A percentile compares a stretch with the other conserved stretches of the same genome.
These are phyloP conservation scores for Onygenales sp. DNA, from an alignment of 2,329 filamentous ascomycete species.

Conservation along the genomic window DNA sequence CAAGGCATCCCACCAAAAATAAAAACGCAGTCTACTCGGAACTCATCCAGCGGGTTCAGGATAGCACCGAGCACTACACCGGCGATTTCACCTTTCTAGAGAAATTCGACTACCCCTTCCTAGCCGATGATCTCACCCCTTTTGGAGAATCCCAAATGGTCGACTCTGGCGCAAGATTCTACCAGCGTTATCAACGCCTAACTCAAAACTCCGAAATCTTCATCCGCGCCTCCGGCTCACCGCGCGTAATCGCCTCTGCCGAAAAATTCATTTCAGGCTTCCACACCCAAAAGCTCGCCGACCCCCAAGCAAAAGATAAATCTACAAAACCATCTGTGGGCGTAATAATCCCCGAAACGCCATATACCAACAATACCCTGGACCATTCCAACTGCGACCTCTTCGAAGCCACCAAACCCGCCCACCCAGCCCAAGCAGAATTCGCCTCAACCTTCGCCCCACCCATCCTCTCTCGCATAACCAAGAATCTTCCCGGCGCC, in stretches of 20 bases:
- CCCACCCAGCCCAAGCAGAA: conserved; percentile 42
- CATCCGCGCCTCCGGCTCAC: conserved; percentile 59
- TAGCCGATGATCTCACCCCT: conserved; percentile 56
- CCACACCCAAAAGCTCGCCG: conserved; percentile 43
- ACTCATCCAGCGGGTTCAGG: conserved; percentile 59
- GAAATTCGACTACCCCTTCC: conserved; percentile 61
- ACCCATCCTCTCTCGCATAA: conserved; percentile 59
- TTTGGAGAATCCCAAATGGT: conserved; percentile 63
- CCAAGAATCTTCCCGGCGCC: conserved; percentile 57
- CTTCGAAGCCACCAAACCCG: conserved; percentile 55
- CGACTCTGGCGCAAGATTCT: conserved; percentile 68
- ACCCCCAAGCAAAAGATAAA: conserved; percentile 30
- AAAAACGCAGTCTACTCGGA: conserved; percentile 57
- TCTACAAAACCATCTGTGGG: conserved; percentile 47
- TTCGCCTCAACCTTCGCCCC: conserved; percentile 59
- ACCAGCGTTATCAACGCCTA: conserved; percentile 59
- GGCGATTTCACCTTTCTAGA: conserved; percentile 60
- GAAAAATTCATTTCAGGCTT: conserved; percentile 68
- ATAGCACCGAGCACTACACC: conserved; percentile 45
- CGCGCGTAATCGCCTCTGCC: conserved; percentile 65
- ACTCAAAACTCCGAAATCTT: conserved; percentile 54
- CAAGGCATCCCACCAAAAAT: conserved; percentile 63
- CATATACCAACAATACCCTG: conserved; percentile 68
- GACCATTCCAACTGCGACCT: conserved; percentile 61
- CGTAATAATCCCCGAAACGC: conserved; percentile 58